Conservation (phyloP, 2,329 filamentous ascomycete genomes). For the Pochonia chlamydosporia region DNA sequence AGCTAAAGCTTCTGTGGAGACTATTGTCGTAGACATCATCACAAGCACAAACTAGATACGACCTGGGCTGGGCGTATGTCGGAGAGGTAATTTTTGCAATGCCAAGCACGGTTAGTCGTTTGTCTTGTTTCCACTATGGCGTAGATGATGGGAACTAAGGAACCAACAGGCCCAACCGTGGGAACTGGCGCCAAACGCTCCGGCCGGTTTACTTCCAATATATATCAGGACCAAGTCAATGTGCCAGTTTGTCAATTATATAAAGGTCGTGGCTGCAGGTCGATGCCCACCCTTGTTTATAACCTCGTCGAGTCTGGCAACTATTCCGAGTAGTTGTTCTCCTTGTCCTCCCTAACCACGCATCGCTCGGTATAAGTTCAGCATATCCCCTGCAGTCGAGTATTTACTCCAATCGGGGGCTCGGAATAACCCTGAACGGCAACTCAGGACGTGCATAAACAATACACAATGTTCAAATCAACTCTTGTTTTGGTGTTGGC, state of each 20-base stretch:
- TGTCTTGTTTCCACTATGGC: not conserved
- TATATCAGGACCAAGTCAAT: not conserved
- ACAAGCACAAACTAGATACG: not conserved
- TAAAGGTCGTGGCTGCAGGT: not conserved
- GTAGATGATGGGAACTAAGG: not conserved
- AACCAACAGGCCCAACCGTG: too few relatives aligned
- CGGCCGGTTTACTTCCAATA: too few relatives aligned
- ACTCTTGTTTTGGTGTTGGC: conserved; percentile 18
- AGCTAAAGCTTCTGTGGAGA: not conserved
- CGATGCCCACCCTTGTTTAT: not conserved
- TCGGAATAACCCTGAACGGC: too few relatives aligned
- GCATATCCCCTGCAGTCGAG: too few relatives aligned
- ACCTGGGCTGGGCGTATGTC: too few relatives aligned
- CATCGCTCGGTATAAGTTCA: too few relatives aligned
- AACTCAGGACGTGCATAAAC: not conserved
- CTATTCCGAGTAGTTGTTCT: too few relatives aligned
- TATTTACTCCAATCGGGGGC: too few relatives aligned
- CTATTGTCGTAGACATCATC: not conserved
- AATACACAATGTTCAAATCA: conserved; percentile 14
- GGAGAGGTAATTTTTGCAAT: too few relatives aligned
- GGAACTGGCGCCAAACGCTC: too few relatives aligned
- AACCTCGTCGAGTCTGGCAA: not conserved
- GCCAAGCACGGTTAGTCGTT: not conserved
- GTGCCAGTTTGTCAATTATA: too few relatives aligned
- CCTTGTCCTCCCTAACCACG: too few relatives aligned